phyloP scores from a whole-genome alignment of 257 asterid species.

The Hygrophila difformis region DNA sequence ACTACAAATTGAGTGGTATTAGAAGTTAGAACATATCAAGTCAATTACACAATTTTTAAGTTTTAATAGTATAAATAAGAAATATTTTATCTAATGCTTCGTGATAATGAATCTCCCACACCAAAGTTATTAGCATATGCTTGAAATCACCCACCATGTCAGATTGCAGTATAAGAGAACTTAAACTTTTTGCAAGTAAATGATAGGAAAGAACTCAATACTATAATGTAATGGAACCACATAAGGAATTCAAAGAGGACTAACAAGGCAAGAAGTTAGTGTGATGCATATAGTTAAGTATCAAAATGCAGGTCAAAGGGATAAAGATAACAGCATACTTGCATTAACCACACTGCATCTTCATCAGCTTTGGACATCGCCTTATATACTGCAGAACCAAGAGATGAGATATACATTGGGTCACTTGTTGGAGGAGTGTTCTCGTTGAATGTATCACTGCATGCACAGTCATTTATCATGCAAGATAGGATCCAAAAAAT shows the following conservation, averaged over 20 bases:
- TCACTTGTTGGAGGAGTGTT: constrained; percentile 88
- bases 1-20: background rate
- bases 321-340: constrained; percentile 43
- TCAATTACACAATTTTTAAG: background rate
- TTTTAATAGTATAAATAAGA: background rate
- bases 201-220: no score
- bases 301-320: background rate
- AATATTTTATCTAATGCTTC: background rate
- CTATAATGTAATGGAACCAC: background rate
- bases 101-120: background rate
- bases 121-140: background rate
- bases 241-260: background rate
- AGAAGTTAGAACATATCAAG: background rate
- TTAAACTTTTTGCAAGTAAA: background rate
- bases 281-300: background rate
- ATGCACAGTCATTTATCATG: constrained; percentile 20
- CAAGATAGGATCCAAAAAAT: constrained; percentile 12
- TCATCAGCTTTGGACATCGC: constrained; percentile 79
- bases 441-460: constrained; percentile 94
- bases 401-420: constrained; percentile 71
- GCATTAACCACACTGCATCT: constrained; percentile 99
- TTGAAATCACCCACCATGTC: background rate
- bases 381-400: constrained; percentile 80
- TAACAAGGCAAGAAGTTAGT: constrained; percentile 1
- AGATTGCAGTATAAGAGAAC: background rate